These are phyloP conservation scores for Astrephomene gubernaculifera DNA, from an alignment of 139 green algal genomes.

Conservation along the genomic window DNA sequence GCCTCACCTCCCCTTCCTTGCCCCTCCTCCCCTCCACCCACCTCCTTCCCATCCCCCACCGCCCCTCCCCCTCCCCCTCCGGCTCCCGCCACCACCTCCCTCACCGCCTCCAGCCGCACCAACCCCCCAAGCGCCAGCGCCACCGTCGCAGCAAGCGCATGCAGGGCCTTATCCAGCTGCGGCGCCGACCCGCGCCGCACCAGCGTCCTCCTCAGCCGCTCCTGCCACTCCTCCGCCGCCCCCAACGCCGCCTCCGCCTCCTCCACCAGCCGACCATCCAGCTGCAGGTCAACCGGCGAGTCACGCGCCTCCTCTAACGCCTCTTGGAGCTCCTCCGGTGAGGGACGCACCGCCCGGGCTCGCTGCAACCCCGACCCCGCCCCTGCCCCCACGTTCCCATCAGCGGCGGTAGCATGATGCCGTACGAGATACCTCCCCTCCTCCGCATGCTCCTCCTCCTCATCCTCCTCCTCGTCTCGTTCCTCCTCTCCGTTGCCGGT, in stretches of 20 bases:
- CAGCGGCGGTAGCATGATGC: no score
- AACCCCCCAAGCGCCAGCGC: not conserved
- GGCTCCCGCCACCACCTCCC: not conserved
- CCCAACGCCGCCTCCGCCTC: not conserved
- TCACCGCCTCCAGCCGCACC: not conserved
- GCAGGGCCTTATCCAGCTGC: conserved; percentile 9
- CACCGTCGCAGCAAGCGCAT: not conserved
- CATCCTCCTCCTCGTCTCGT: no score
- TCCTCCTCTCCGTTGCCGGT: no score
- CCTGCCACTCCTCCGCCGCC: conserved; percentile 26
- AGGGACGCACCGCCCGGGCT: not conserved
- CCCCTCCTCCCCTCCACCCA: not conserved
- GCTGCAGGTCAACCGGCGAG: not conserved
- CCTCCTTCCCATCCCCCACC: not conserved
- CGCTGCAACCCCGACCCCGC: not conserved
- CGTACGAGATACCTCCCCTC: no score
- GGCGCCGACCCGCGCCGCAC: not conserved
- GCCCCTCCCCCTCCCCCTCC: not conserved
- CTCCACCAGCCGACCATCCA: not conserved
- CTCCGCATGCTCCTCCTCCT: no score
- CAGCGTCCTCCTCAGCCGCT: conserved; percentile 9
- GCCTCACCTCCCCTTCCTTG: not conserved
- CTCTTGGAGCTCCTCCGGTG: not conserved
- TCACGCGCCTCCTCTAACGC: not conserved
- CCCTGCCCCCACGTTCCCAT: not conserved